Percentiles rank a stretch among this genome's conserved stretches.
These are phyloP conservation scores for Coniella vitis DNA, from an alignment of 2,329 filamentous ascomycete genomes.

Conservation along the genomic window DNA sequence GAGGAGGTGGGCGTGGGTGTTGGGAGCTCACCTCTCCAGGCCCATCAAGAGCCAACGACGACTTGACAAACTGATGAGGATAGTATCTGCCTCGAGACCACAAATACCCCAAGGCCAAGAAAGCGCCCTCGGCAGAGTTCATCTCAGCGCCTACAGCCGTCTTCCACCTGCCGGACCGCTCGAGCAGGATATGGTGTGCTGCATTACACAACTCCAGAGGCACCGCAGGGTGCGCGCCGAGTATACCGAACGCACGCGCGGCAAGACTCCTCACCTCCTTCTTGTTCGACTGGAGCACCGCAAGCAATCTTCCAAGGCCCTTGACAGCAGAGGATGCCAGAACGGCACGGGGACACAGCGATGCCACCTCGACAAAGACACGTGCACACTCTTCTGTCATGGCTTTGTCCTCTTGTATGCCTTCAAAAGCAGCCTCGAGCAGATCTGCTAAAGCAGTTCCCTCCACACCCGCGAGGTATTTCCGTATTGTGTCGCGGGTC, in stretches of 20 bases:
- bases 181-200: conserved; percentile 33
- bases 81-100: conserved; percentile 41
- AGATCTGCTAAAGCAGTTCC: conserved; percentile 34
- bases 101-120: conserved; percentile 38
- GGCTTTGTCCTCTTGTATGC: conserved; percentile 40
- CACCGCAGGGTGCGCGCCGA: conserved; percentile 56
- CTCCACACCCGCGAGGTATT: conserved; percentile 41
- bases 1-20: not conserved
- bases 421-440: conserved; percentile 50
- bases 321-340: conserved; percentile 38
- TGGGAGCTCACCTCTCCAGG: not conserved
- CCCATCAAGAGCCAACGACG: no score
- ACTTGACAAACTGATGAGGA: conserved; percentile 2
- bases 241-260: conserved; percentile 67
- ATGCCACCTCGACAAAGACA: conserved; percentile 47
- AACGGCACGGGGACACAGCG: conserved; percentile 32
- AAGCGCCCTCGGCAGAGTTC: conserved; percentile 39
- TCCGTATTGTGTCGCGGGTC: conserved; percentile 52
- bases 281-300: conserved; percentile 64
- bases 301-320: conserved; percentile 46
- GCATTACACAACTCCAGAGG: conserved; percentile 4
- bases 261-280: conserved; percentile 58
- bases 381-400: conserved; percentile 41
- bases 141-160: conserved; percentile 36
- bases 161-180: conserved; percentile 52